Base-by-base conservation (phyloP, 2,329 filamentous ascomycete species). In the Alternaria brassicae region DNA sequence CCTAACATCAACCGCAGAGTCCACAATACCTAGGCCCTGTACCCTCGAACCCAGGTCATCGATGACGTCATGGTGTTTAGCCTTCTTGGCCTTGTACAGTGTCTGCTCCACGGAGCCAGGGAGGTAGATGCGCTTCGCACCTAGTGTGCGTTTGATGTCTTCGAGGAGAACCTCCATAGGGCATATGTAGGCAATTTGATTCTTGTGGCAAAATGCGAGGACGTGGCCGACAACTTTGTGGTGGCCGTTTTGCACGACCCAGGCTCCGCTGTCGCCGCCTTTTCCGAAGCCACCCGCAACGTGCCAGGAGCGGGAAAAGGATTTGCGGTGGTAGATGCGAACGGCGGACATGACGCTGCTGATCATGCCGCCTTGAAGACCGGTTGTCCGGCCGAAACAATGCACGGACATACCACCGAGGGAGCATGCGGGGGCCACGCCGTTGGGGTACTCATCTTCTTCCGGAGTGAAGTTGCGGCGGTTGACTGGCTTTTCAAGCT, bases 131-230 rank as follows among this genome's bases (percentile, higher is more conserved):
- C 87, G 85, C 1, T 79, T 79, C 0, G 92, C 92, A 21, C 88
- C 86, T 0, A 97, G 81, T 0, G 90, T 93, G 62, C 90, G 86
- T 27, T 88, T 89, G 56, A 98, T 96, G 72, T 98, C 94, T 27
- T 90, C 86, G 10, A 98, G 83, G 12, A 97, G 80, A 2, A 97
- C 85, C 57, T 97, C 91, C 94, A 98, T 98, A 0, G 94, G 94
- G 61, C 92, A 95, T 61, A 98, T 95, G 76, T 97, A 98, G 0
- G 93, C 93, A 5, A 92, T 89, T 40, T 87, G 87, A 72, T 91
- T 94, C 61, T 89, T 87, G 63, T 88, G 86, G 67, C 90, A 94
- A 88, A 91, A 96, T 0, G 94, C 94, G 12, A 98, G 83, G 0
- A 98, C 91, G 70, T 97, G 94, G 0, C 94, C 94, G 68, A 92